Conservation (phyloP, 1,139 yeast genomes). For the Kluyveromyces marxianus region DNA sequence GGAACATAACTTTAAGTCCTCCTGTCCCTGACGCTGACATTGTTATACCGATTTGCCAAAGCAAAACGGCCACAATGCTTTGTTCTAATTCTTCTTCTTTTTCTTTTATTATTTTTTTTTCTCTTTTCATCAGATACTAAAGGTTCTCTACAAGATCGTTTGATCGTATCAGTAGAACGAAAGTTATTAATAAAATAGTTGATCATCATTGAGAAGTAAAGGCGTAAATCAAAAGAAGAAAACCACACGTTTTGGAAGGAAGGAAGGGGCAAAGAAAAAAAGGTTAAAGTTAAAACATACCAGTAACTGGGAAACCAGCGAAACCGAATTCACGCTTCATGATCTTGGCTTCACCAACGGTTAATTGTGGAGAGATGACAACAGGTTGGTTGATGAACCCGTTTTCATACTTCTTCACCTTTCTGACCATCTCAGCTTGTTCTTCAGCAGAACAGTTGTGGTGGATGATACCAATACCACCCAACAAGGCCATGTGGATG, state of each 20-base stretch:
- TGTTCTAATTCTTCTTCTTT: not conserved
- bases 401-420: conserved; percentile 93
- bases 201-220: conserved; percentile 48
- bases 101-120: not conserved
- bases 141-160: conserved; percentile 90
- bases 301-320: conserved; percentile 98
- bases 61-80: not conserved
- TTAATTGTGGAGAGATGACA: conserved; percentile 64
- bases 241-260: not conserved
- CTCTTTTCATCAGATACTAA: not conserved
- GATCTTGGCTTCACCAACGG: conserved; percentile 74
- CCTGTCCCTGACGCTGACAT: no score
- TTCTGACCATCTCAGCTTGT: conserved; percentile 97
- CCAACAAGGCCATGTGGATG: conserved; percentile 94
- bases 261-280: not conserved
- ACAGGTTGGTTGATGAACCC: conserved; percentile 96
- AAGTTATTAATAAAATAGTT: conserved; percentile 61
- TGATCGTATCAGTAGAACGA: conserved; percentile 99
- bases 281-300: conserved; percentile 46
- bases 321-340: conserved; percentile 76
- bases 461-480: conserved; percentile 98
- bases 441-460: conserved; percentile 95
- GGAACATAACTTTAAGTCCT: not conserved
- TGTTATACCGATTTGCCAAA: no score
- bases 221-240: not conserved